Conservation (phyloP, 2,329 filamentous ascomycete species). For the Colletotrichum plurivorum region DNA sequence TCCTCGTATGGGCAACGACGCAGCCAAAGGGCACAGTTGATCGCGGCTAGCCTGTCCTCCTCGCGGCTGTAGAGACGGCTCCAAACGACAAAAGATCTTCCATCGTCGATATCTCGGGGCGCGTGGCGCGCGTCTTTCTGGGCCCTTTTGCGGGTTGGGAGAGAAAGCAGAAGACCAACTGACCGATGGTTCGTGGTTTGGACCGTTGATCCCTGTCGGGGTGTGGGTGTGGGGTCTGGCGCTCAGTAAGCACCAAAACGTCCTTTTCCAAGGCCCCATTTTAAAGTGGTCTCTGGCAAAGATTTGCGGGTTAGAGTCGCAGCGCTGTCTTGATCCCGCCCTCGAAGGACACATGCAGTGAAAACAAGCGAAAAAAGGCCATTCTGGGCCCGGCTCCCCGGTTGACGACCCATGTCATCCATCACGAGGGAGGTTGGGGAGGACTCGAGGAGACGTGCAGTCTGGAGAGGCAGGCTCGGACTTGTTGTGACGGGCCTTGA, state of each 20-base stretch:
- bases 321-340: constrained; percentile 5
- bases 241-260: constrained; percentile 27
- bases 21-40: no score
- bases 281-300: neutral
- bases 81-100: neutral
- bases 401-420: neutral
- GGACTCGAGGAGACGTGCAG: no score
- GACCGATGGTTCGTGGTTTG: neutral
- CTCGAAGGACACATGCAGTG: constrained; percentile 7
- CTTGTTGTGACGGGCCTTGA: no score
- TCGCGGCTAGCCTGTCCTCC: no score
- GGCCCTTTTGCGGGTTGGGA: no score
- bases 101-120: neutral
- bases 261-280: neutral
- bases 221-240: neutral
- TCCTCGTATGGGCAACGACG: constrained; percentile 15
- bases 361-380: constrained; percentile 16
- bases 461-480: no score
- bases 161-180: neutral
- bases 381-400: constrained; percentile 11
- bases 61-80: no score
- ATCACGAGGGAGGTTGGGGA: constrained; percentile 14
- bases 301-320: constrained; percentile 18
- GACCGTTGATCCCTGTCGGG: neutral
- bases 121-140: no score